Conservation (phyloP, 352 stramenopile species). For the Phytopythium cucurbitacearum region DNA sequence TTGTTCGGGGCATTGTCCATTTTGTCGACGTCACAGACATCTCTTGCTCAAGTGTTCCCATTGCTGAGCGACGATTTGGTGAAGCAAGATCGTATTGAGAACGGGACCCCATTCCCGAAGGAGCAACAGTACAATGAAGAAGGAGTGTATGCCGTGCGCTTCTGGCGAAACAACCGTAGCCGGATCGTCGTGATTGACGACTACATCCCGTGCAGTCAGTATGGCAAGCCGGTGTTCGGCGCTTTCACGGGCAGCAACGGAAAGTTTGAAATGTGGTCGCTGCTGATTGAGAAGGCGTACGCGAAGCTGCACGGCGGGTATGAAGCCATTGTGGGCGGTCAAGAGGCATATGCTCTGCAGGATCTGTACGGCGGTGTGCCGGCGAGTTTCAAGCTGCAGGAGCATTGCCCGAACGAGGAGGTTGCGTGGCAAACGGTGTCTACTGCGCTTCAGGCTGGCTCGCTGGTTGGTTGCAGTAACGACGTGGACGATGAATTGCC, state of each 20-base stretch:
- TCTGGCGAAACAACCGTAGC: constrained; percentile 82
- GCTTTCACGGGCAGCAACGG: constrained; percentile 77
- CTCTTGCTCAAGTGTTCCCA: constrained; percentile 72
- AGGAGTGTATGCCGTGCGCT: constrained; percentile 82
- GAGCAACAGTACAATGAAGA: constrained; percentile 88
- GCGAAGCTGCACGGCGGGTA: constrained; percentile 92
- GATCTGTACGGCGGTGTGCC: constrained; percentile 77
- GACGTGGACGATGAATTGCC: constrained; percentile 57
- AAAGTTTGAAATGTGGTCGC: constrained; percentile 91
- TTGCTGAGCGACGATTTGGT: constrained; percentile 60
- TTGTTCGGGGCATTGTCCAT: constrained; percentile 81
- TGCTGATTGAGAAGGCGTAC: constrained; percentile 95
- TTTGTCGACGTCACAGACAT: constrained; percentile 69
- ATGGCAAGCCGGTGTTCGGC: constrained; percentile 79
- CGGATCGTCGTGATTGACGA: constrained; percentile 81
- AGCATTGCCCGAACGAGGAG: constrained; percentile 56
- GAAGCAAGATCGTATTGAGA: constrained; percentile 51
- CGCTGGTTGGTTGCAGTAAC: constrained; percentile 70
- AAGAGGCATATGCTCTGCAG: constrained; percentile 72
- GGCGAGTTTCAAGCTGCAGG: constrained; percentile 58
- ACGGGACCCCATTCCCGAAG: constrained; percentile 38
- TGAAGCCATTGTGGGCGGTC: constrained; percentile 83
- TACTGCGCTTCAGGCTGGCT: constrained; percentile 45
- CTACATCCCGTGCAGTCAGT: constrained; percentile 80
- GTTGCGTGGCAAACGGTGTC: constrained; percentile 45